Percentiles rank a stretch among this genome's conserved stretches.
These are phyloP conservation scores for Circinella umbellata DNA, from an alignment of 371 early-diverging fungal genomes.

Conservation along the genomic window DNA sequence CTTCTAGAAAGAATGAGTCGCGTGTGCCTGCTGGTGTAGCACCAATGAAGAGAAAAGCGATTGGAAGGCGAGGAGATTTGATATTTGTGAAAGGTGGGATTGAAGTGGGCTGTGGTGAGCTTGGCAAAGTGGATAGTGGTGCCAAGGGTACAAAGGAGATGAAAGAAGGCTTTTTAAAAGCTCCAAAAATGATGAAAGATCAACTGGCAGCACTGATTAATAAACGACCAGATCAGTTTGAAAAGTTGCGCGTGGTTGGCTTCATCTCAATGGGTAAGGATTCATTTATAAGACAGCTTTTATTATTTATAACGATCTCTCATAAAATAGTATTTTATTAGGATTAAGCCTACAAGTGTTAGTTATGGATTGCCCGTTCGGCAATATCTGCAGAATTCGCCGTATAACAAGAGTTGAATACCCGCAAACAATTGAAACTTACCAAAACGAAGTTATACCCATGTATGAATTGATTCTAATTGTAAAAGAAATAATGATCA, in stretches of 20 bases:
- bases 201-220: background rate
- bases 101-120: conserved; percentile 12
- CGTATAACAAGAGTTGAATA: background rate
- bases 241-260: background rate
- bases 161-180: background rate
- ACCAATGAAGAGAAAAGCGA: background rate
- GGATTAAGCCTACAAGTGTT: background rate
- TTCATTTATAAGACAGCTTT: background rate
- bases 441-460: background rate
- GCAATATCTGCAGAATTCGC: conserved; percentile 10
- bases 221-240: background rate
- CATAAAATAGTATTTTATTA: background rate
- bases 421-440: background rate
- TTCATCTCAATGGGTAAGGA: conserved; percentile 13
- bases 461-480: background rate
- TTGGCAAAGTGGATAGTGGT: background rate
- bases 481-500: background rate
- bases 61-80: background rate
- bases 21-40: background rate
- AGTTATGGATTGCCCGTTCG: conserved; percentile 14
- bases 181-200: conserved; percentile 13
- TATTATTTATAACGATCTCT: background rate
- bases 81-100: background rate
- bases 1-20: background rate
- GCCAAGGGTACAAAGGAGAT: conserved; percentile 13